A percentile compares a stretch with the other conserved stretches of the same genome.
phyloP scores from a whole-genome alignment of 2,329 filamentous ascomycete genomes.

The Xylariaceae sp. region DNA sequence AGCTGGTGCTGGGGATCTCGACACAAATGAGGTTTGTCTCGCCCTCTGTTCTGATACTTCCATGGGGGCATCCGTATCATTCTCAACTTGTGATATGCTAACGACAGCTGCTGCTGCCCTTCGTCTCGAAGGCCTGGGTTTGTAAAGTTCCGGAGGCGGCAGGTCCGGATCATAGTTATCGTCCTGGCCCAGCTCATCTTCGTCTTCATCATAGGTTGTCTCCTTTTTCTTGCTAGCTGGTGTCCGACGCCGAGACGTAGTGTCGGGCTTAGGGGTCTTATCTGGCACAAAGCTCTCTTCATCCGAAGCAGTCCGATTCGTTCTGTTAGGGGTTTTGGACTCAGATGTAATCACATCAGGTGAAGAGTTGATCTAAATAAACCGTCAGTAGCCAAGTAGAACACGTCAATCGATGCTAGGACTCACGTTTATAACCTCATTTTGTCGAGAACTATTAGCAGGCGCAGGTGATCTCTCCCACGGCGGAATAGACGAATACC shows the following conservation, averaged over 20 bases:
- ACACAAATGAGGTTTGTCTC: not conserved
- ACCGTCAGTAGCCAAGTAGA: constrained; percentile 10
- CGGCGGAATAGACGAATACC: constrained; percentile 29
- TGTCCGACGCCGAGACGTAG: constrained; percentile 1
- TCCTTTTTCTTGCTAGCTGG: constrained; percentile 21
- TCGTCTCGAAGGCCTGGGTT: constrained; percentile 21
- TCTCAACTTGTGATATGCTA: constrained; percentile 6
- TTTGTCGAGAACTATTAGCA: constrained; percentile 11
- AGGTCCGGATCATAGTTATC: constrained; percentile 15
- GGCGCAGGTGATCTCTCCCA: constrained; percentile 24
- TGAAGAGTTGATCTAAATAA: constrained; percentile 28
- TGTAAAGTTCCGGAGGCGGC: constrained; percentile 18
- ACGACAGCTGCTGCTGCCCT: constrained; percentile 6
- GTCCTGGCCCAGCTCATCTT: constrained; percentile 29
- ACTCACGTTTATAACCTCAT: constrained; percentile 25
- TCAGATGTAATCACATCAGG: constrained; percentile 25
- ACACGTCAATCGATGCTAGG: not conserved
- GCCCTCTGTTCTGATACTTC: not conserved
- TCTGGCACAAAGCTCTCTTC: constrained; percentile 8
- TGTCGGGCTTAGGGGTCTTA: constrained; percentile 1
- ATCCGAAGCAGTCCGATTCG: not conserved
- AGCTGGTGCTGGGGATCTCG: not conserved
- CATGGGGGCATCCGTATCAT: not conserved
- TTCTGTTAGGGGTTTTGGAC: constrained; percentile 7
- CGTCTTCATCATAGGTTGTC: constrained; percentile 19